Conservation (phyloP, 1,284 basidiomycete genomes). For the Meira nashicola region DNA sequence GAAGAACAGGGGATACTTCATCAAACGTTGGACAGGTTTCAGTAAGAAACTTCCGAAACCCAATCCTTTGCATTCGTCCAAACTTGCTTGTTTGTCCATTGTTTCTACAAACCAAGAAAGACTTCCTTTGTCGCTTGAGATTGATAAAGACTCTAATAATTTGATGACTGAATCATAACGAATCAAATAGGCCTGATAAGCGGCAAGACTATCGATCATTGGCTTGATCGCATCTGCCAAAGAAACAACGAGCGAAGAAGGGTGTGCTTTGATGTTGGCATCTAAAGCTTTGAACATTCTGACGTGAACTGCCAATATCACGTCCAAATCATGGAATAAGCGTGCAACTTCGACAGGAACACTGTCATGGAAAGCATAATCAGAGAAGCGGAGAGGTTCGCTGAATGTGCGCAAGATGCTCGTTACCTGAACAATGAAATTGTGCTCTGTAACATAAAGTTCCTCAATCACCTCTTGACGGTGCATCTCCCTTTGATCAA, state of each 20-base stretch:
- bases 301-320: constrained; percentile 17
- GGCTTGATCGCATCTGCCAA: constrained; percentile 62
- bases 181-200: constrained; percentile 79
- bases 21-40: constrained; percentile 70
- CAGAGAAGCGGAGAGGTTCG: constrained; percentile 11
- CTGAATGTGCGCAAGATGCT: constrained; percentile 12
- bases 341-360: constrained; percentile 12
- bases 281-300: constrained; percentile 13
- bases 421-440: constrained; percentile 14
- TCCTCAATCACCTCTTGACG: constrained; percentile 22
- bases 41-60: constrained; percentile 65
- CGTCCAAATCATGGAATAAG: constrained; percentile 20
- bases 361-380: constrained; percentile 10
- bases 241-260: constrained; percentile 51
- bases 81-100: constrained; percentile 66
- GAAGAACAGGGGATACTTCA: constrained; percentile 69
- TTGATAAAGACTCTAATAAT: constrained; percentile 61
- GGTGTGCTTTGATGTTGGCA: constrained; percentile 37
- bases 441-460: constrained; percentile 14
- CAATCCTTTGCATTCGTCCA: constrained; percentile 61
- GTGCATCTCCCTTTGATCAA: constrained; percentile 19
- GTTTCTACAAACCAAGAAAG: constrained; percentile 76
- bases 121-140: constrained; percentile 52
- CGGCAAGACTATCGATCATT: constrained; percentile 66
- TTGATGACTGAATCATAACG: constrained; percentile 63